Evolutionary conservation across 768 basidiomycete species (phyloP).

Genomic region (Lentinula sp.): DNA sequence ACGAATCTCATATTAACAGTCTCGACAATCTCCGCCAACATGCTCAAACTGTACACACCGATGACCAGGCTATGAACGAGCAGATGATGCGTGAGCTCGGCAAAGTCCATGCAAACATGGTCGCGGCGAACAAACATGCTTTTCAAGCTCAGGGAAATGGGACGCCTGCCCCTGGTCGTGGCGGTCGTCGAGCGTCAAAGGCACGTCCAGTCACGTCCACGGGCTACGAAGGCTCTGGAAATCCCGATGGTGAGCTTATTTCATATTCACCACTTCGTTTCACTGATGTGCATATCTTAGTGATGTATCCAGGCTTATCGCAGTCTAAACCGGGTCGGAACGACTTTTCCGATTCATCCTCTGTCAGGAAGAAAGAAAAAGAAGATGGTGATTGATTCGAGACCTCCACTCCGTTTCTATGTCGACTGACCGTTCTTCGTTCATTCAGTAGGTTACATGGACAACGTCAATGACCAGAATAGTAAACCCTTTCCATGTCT

Average conservation of each 20-base stretch:
- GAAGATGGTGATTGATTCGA: not conserved
- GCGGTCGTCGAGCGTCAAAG: slow-evolving; percentile 25
- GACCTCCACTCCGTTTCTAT: not conserved
- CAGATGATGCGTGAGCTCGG: slow-evolving; percentile 89
- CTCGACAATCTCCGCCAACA: slow-evolving; percentile 97
- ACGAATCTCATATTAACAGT: slow-evolving; percentile 26
- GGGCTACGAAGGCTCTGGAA: slow-evolving; percentile 53
- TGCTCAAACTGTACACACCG: slow-evolving; percentile 93
- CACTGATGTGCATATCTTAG: not conserved
- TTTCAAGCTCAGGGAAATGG: slow-evolving; percentile 11
- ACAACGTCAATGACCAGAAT: not conserved
- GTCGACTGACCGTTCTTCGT: not conserved
- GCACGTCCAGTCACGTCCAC: slow-evolving; percentile 61
- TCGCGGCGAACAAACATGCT: slow-evolving; percentile 39
- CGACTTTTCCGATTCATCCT: not conserved
- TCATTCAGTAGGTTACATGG: not conserved
- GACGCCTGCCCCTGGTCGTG: not conserved
- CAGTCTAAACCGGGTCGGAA: not conserved
- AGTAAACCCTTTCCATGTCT: not conserved
- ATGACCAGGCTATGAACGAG: slow-evolving; percentile 85
- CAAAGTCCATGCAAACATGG: slow-evolving; percentile 77
- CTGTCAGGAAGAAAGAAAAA: not conserved
- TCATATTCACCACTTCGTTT: not conserved
- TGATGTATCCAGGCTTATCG: not conserved
- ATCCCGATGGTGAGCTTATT: not conserved